These are phyloP conservation scores for Ophiostoma australiae DNA, from an alignment of 2,329 filamentous ascomycete genomes.

Conservation along the genomic window DNA sequence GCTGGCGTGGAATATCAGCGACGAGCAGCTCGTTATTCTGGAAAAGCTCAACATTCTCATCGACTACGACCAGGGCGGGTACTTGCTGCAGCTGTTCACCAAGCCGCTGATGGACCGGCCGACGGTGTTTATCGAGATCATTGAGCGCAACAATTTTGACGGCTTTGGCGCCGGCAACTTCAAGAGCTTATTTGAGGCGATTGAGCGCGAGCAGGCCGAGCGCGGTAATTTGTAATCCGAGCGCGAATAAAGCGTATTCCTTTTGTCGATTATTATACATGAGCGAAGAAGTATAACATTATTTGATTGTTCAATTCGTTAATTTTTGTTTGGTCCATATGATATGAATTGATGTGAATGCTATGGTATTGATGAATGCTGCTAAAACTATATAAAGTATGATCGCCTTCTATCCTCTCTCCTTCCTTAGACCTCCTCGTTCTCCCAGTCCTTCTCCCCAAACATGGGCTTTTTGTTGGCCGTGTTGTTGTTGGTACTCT, in stretches of 20 bases:
- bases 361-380: constrained; percentile 3
- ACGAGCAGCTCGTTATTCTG: constrained; percentile 75
- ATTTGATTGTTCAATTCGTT: neutral
- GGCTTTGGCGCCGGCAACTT: constrained; percentile 96
- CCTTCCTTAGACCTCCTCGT: constrained; percentile 50
- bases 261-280: neutral
- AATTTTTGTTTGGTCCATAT: no score
- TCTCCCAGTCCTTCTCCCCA: constrained; percentile 61
- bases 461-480: constrained; percentile 50
- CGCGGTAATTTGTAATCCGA: constrained; percentile 66
- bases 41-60: constrained; percentile 80
- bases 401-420: neutral
- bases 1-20: constrained; percentile 51
- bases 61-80: constrained; percentile 90
- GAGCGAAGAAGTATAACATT: neutral
- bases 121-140: constrained; percentile 94
- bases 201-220: constrained; percentile 85
- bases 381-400: neutral
- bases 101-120: constrained; percentile 91
- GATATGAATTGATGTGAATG: neutral
- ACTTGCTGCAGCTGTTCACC: constrained; percentile 71
- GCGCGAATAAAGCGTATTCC: neutral
- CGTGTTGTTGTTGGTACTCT: constrained; percentile 48
- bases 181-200: constrained; percentile 90
- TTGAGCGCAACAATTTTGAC: constrained; percentile 83